Conservation (phyloP, 495 filamentous ascomycete genomes). For the Tuber calosporum region DNA sequence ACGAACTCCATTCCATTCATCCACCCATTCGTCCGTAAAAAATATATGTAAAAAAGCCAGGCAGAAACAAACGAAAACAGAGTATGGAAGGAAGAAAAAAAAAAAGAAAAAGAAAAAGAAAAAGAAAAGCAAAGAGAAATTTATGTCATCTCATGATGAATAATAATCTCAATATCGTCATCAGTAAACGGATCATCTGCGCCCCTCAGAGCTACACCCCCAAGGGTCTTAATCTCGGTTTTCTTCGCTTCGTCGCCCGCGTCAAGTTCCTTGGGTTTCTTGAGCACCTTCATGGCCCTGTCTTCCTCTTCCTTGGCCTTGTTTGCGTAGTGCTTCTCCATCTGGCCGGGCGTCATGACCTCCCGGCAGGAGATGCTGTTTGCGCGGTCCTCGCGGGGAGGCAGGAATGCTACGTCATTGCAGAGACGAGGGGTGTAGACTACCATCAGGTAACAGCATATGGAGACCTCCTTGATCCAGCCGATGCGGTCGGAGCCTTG, state of each 20-base stretch:
- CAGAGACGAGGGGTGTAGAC: conserved; percentile 90
- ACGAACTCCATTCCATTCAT: not conserved
- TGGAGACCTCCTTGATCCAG: conserved; percentile 91
- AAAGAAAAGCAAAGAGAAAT: not conserved
- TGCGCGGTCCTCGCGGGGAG: conserved; percentile 70
- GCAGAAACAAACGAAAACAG: not conserved
- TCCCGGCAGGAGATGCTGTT: conserved; percentile 70
- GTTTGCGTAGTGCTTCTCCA: conserved; percentile 25
- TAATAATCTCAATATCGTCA: conserved; percentile 1
- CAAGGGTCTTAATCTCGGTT: conserved; percentile 14
- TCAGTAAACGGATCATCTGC: not conserved
- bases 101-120: not conserved
- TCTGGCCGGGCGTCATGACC: conserved; percentile 51
- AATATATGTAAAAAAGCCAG: not conserved
- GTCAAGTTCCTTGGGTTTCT: conserved; percentile 25
- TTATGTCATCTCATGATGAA: not conserved
- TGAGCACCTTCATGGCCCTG: conserved; percentile 24
- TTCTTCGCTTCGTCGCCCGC: conserved; percentile 44
- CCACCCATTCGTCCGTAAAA: no score
- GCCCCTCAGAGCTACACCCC: not conserved
- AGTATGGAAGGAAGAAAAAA: not conserved
- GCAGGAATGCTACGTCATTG: conserved; percentile 83
- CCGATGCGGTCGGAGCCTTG: conserved; percentile 74
- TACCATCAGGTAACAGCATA: conserved; percentile 91
- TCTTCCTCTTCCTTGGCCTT: conserved; percentile 29